Conservation (phyloP, 75 land plant species). For the Picea glauca region DNA sequence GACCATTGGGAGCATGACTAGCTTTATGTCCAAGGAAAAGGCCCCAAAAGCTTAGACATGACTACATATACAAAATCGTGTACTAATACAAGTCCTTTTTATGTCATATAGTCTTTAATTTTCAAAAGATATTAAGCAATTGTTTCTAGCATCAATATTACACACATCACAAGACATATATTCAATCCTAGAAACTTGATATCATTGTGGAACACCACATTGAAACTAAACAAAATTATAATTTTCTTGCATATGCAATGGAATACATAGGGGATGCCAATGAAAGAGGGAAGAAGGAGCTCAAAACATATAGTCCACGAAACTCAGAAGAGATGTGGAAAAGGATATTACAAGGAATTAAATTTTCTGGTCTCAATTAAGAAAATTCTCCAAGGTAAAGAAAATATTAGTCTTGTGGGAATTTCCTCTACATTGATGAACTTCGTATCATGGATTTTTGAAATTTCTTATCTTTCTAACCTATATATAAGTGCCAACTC, state of each 20-base stretch:
- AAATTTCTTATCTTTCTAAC: no score
- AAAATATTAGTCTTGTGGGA: no score
- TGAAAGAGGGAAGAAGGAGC: background rate
- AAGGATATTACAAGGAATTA: no score
- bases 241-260: background rate
- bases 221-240: background rate
- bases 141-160: background rate
- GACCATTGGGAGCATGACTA: background rate
- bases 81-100: background rate
- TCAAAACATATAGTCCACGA: no score
- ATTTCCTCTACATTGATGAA: no score
- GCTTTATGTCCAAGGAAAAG: background rate
- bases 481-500: no score
- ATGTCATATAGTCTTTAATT: background rate
- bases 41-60: background rate
- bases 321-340: no score
- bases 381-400: no score
- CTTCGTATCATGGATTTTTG: no score
- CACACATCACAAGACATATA: conserved; percentile 1
- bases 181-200: conserved; percentile 1
- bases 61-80: background rate
- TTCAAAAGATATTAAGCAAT: background rate
- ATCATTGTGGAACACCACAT: background rate
- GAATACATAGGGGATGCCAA: background rate
- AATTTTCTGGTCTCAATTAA: no score